phyloP scores from a whole-genome alignment of 352 stramenopile species.

The Pythium periplocum region DNA sequence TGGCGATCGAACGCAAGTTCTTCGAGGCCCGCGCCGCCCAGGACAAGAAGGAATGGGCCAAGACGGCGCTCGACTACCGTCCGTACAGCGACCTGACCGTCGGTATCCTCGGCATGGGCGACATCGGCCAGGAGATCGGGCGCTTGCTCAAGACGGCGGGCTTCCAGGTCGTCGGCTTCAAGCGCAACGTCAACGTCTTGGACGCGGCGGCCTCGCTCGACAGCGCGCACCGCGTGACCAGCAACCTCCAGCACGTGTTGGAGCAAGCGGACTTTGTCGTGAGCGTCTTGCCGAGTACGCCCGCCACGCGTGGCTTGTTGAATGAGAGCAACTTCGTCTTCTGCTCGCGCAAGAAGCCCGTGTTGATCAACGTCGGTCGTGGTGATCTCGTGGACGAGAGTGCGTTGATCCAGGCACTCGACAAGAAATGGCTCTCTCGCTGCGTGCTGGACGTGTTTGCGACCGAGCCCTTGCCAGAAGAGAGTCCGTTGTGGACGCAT shows the following conservation, averaged over 20 bases:
- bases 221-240: conserved; percentile 36
- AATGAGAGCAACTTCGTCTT: conserved; percentile 34
- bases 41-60: conserved; percentile 28
- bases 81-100: conserved; percentile 43
- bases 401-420: conserved; percentile 54
- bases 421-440: conserved; percentile 48
- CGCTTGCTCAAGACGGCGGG: conserved; percentile 38
- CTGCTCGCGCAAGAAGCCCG: conserved; percentile 41
- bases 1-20: conserved; percentile 61
- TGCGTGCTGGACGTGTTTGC: conserved; percentile 65
- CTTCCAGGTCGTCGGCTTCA: conserved; percentile 65
- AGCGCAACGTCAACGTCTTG: conserved; percentile 32
- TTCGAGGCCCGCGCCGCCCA: conserved; percentile 40
- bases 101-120: conserved; percentile 51
- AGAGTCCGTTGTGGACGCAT: conserved; percentile 63
- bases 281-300: conserved; percentile 78
- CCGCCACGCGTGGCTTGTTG: conserved; percentile 57
- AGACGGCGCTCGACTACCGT: conserved; percentile 33
- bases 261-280: conserved; percentile 70
- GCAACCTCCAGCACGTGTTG: conserved; percentile 43
- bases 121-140: conserved; percentile 57
- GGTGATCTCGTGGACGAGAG: conserved; percentile 73
- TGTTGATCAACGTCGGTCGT: conserved; percentile 86
- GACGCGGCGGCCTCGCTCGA: conserved; percentile 16
- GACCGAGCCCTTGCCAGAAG: conserved; percentile 38